These are phyloP conservation scores for Skeletonema potamos DNA, from an alignment of 108 stramenopile genomes.

Conservation along the genomic window DNA sequence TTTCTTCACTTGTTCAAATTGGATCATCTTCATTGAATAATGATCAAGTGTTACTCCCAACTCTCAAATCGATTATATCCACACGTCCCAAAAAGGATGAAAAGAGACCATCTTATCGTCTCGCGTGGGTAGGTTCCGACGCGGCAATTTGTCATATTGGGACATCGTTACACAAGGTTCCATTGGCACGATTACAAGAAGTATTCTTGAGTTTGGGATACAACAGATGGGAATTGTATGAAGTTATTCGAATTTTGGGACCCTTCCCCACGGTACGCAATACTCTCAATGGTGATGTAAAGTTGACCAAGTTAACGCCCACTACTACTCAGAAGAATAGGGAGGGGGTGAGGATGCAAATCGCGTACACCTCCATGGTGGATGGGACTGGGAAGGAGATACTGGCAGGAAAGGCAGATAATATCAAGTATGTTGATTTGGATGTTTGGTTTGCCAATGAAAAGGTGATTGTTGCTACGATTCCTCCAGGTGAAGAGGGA, in stretches of 20 bases:
- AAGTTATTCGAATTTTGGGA: conserved; percentile 88
- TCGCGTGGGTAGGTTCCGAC: conserved; percentile 83
- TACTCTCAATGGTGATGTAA: conserved; percentile 63
- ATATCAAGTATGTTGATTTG: conserved; percentile 59
- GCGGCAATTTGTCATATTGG: conserved; percentile 78
- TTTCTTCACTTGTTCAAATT: conserved; percentile 15
- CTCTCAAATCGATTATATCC: conserved; percentile 17
- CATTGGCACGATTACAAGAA: conserved; percentile 84
- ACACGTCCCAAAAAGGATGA: neutral
- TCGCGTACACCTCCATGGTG: conserved; percentile 70
- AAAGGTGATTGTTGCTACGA: conserved; percentile 57
- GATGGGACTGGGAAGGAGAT: conserved; percentile 88
- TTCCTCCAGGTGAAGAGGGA: conserved; percentile 12
- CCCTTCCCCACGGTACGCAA: conserved; percentile 89
- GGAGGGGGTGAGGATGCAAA: conserved; percentile 27
- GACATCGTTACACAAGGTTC: conserved; percentile 86
- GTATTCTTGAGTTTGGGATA: conserved; percentile 63
- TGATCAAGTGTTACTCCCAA: conserved; percentile 17
- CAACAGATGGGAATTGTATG: conserved; percentile 58
- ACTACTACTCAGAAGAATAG: neutral
- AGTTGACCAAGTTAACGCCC: conserved; percentile 8
- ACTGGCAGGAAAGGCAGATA: conserved; percentile 67
- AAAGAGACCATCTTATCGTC: conserved; percentile 45
- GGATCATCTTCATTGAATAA: neutral
- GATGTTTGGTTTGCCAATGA: conserved; percentile 67